Conservation (phyloP, 2,329 filamentous ascomycete species). For the Colletotrichum sp. region DNA sequence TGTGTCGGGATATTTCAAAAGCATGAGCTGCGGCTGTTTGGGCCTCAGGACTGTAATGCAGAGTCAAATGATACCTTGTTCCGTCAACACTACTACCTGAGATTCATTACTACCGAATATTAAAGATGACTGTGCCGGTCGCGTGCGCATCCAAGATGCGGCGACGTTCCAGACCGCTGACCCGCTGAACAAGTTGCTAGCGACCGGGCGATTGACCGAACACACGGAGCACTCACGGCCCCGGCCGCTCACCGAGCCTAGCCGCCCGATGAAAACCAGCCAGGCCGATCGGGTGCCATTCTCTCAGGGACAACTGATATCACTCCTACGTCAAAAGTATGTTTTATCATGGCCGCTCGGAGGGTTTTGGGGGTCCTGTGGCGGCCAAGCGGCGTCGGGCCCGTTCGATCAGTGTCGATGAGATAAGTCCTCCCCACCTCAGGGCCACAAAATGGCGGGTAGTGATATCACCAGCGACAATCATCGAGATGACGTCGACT, state of each 20-base stretch:
- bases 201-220: not conserved
- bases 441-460: slow-evolving; percentile 20
- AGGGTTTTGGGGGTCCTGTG: not conserved
- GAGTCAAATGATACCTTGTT: slow-evolving; percentile 21
- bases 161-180: not conserved
- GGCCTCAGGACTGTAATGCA: slow-evolving; percentile 4
- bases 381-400: not conserved
- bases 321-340: slow-evolving; percentile 12
- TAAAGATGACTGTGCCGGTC: not conserved
- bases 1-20: slow-evolving; percentile 5
- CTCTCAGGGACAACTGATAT: slow-evolving; percentile 7
- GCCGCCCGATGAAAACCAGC: not conserved
- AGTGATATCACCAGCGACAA: slow-evolving; percentile 17
- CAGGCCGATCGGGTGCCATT: not conserved
- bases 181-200: not conserved
- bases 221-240: not conserved
- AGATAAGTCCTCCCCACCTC: slow-evolving; percentile 4
- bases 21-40: not conserved
- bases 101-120: not conserved
- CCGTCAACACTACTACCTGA: not conserved
- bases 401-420: slow-evolving; percentile 17
- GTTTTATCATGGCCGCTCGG: not conserved
- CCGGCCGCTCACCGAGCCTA: not conserved
- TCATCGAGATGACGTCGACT: slow-evolving; percentile 20
- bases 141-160: not conserved